Base-by-base conservation (phyloP, 306 rosid genomes). In the Quercus robur region DNA sequence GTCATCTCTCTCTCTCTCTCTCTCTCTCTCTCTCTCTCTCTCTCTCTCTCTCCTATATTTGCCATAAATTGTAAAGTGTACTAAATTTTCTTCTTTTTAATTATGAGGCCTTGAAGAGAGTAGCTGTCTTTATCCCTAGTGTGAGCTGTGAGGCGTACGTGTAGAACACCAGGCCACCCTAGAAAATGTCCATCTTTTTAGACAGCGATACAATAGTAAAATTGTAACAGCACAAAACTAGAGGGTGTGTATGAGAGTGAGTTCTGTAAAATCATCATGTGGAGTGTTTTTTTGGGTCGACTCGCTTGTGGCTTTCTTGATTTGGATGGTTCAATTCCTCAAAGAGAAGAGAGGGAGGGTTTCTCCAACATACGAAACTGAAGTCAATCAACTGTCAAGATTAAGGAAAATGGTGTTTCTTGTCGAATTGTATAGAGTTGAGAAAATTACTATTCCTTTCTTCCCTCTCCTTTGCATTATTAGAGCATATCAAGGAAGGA, bases 81-180 rank as follows among this genome's bases (percentile, higher is more conserved):
- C 17, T 66, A 3, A 57, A 66, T 77, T 74, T 81, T 56, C 67
- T 56, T 81, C 74, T 61, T 79, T 77, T 76, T 49, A 12, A 12
- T 12, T 28, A 18, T 70, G 77, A 81, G 89, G 86, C 71, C 66
- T 85, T 81, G 77, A 73, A 31, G 56, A 85, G 66, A 74, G 64
- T 57, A 76, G 88, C 79, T 82, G 87, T 86, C 85, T 46, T 81
- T 84, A 6, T 89, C 84, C n/a, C n/a, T 33, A 19, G 25, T 33
- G 51, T 11, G 19, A 69, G 38, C 66, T 46, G 73, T 38, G 17
- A 63, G 73, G 80, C 4, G 64, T 63, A 79, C 77, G n/a, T 76
- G 59, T 77, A 78, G 82, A 82, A 76, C 84, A 78, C 85, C 51
- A 56, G 77, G 72, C 78, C 80, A 49, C 76, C 82, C 80, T 72